Percentiles rank a stretch among this genome's conserved stretches.
Evolutionary conservation across 371 early-diverging fungal species (phyloP).

Genomic region (Apophysomyces elegans): DNA sequence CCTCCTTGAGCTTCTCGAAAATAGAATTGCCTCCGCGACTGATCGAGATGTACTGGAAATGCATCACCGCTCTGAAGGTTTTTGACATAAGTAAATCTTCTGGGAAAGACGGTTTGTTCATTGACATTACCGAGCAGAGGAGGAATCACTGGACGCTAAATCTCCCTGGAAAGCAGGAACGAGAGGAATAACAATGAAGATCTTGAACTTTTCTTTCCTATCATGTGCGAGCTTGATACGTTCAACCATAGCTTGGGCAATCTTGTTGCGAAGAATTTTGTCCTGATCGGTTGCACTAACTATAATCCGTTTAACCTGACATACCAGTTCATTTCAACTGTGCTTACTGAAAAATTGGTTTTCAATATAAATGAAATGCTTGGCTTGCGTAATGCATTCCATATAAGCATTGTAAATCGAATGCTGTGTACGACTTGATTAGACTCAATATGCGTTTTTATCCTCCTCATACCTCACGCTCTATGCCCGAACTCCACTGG

Average conservation of each 20-base stretch:
- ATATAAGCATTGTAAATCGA: conserved; percentile 89
- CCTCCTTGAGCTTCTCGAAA: conserved; percentile 58
- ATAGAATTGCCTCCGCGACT: conserved; percentile 79
- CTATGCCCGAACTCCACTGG: conserved; percentile 72
- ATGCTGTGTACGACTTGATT: conserved; percentile 40
- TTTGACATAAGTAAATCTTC: background rate
- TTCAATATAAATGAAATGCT: conserved; percentile 94
- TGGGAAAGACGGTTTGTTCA: background rate
- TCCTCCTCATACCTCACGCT: conserved; percentile 43
- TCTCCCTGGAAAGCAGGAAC: conserved; percentile 92
- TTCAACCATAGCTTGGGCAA: conserved; percentile 71
- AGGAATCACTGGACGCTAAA: conserved; percentile 73
- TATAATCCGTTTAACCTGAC: conserved; percentile 11
- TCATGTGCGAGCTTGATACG: conserved; percentile 80
- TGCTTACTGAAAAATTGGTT: conserved; percentile 92
- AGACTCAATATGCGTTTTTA: background rate
- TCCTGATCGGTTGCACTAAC: conserved; percentile 51
- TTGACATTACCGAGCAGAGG: conserved; percentile 59
- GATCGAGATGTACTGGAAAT: conserved; percentile 86
- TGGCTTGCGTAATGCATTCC: conserved; percentile 73
- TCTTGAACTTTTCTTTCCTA: conserved; percentile 71
- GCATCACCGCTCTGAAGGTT: conserved; percentile 64
- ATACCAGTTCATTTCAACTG: background rate
- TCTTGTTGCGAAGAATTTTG: conserved; percentile 48
- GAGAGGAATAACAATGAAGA: conserved; percentile 87